Percentiles rank a stretch among this genome's conserved stretches.
phyloP scores from a whole-genome alignment of 805 yeast species.

The Yueomyces sinensis region DNA sequence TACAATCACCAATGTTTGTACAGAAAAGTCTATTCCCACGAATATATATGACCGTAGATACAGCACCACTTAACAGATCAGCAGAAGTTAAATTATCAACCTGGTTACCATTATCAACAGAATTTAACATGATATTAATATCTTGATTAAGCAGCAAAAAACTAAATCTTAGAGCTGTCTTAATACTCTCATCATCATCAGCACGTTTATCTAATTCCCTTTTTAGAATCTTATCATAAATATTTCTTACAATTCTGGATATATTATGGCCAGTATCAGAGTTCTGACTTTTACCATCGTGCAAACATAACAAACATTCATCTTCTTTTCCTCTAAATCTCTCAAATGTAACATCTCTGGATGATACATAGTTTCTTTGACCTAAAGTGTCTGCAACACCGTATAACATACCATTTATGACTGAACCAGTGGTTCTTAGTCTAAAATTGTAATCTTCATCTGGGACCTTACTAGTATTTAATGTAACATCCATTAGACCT shows the following conservation, averaged over 20 bases:
- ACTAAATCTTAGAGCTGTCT: conserved; percentile 70
- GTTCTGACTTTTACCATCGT: conserved; percentile 62
- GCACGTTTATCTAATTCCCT: conserved; percentile 28
- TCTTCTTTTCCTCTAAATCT: conserved; percentile 76
- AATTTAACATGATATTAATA: conserved; percentile 38
- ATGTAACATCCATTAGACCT: conserved; percentile 91
- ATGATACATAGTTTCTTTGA: conserved; percentile 44
- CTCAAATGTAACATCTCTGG: conserved; percentile 78
- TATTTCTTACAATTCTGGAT: conserved; percentile 59
- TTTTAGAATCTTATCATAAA: conserved; percentile 54
- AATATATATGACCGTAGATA: conserved; percentile 71
- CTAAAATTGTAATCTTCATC: conserved; percentile 76
- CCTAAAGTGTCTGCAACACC: conserved; percentile 91
- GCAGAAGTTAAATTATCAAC: conserved; percentile 37
- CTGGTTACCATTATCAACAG: conserved; percentile 39
- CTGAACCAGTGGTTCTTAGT: conserved; percentile 81
- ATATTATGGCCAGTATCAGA: conserved; percentile 42
- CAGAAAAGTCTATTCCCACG: conserved; percentile 57
- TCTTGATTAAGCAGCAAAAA: conserved; percentile 73
- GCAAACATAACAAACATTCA: conserved; percentile 68
- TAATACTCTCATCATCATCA: conserved; percentile 34
- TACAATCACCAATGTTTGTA: conserved; percentile 86
- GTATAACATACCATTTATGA: conserved; percentile 58
- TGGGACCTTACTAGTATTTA: conserved; percentile 78
- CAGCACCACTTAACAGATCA: conserved; percentile 72